Evolutionary conservation across 139 green algal genomes (phyloP).

Genomic region (Pedinophyceae sp.): DNA sequence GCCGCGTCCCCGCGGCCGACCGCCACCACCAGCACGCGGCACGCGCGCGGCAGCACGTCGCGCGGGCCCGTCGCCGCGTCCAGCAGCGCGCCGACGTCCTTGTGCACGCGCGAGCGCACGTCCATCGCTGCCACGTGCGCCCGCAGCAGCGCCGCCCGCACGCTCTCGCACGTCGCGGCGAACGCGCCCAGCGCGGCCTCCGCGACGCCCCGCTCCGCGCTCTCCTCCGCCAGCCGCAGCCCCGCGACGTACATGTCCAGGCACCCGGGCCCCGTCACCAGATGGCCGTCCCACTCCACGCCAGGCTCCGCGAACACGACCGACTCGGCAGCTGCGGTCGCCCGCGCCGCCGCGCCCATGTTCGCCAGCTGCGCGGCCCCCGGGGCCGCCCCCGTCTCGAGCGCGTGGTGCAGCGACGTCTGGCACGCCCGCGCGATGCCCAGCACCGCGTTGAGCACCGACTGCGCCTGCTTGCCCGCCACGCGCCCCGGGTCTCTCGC

Average conservation of each 20-base stretch:
- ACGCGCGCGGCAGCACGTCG: conserved; percentile 14
- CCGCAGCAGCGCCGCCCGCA: neutral
- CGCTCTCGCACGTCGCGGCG: neutral
- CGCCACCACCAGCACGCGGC: conserved; percentile 2
- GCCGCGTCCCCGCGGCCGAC: conserved; percentile 1
- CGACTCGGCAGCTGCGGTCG: no score
- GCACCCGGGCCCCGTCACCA: neutral
- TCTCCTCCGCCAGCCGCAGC: neutral
- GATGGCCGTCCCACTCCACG: neutral
- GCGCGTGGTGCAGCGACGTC: neutral
- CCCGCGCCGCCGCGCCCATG: neutral
- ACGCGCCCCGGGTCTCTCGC: no score
- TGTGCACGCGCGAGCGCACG: no score
- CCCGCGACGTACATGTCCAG: neutral
- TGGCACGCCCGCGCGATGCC: neutral
- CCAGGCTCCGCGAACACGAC: neutral
- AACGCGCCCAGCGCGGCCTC: no score
- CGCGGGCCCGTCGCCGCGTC: no score
- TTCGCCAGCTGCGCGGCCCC: neutral
- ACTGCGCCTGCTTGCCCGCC: neutral
- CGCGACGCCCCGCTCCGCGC: no score
- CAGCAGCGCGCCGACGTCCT: no score
- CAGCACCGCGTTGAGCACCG: neutral
- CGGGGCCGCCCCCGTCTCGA: neutral
- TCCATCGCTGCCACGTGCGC: no score